Conservation (phyloP, 2,329 filamentous ascomycete species). For the Magnaporthiopsis poae region DNA sequence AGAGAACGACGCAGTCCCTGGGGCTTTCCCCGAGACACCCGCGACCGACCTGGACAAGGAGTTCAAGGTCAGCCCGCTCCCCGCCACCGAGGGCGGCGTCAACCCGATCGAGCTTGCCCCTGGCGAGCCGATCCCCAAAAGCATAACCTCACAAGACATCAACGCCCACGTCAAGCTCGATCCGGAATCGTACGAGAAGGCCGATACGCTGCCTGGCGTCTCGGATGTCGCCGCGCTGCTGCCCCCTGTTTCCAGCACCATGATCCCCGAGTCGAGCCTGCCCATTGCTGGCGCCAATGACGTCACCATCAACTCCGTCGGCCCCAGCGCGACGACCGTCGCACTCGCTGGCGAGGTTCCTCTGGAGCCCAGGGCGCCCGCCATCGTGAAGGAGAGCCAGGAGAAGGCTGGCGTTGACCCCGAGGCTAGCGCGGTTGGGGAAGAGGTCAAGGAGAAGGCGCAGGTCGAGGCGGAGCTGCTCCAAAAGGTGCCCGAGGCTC, state of each 20-base stretch:
- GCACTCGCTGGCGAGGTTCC: slow-evolving; percentile 59
- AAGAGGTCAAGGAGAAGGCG: slow-evolving; percentile 62
- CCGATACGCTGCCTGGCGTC: slow-evolving; percentile 50
- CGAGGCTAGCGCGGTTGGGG: slow-evolving; percentile 57
- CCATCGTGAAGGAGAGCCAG: slow-evolving; percentile 63
- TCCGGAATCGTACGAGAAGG: slow-evolving; percentile 76
- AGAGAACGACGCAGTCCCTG: slow-evolving; percentile 22
- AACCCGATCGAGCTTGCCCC: slow-evolving; percentile 74
- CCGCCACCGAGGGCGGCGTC: slow-evolving; percentile 52
- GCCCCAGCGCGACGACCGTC: slow-evolving; percentile 54
- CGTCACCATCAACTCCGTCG: slow-evolving; percentile 42
- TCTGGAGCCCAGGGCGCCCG: slow-evolving; percentile 44
- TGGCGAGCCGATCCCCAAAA: slow-evolving; percentile 70
- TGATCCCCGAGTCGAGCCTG: slow-evolving; percentile 76
- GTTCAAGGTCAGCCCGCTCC: slow-evolving; percentile 51
- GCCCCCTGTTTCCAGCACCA: slow-evolving; percentile 47
- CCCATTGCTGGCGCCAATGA: slow-evolving; percentile 44
- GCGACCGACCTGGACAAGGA: slow-evolving; percentile 39
- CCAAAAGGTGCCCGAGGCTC: slow-evolving; percentile 52
- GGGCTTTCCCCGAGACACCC: slow-evolving; percentile 41
- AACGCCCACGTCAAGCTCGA: slow-evolving; percentile 68
- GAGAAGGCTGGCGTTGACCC: slow-evolving; percentile 51
- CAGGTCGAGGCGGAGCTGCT: slow-evolving; percentile 62
- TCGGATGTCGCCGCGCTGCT: slow-evolving; percentile 29
- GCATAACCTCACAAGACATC: slow-evolving; percentile 56